These are phyloP conservation scores for Cytospora paraplurivora DNA, from an alignment of 2,329 filamentous ascomycete species.

Conservation along the genomic window DNA sequence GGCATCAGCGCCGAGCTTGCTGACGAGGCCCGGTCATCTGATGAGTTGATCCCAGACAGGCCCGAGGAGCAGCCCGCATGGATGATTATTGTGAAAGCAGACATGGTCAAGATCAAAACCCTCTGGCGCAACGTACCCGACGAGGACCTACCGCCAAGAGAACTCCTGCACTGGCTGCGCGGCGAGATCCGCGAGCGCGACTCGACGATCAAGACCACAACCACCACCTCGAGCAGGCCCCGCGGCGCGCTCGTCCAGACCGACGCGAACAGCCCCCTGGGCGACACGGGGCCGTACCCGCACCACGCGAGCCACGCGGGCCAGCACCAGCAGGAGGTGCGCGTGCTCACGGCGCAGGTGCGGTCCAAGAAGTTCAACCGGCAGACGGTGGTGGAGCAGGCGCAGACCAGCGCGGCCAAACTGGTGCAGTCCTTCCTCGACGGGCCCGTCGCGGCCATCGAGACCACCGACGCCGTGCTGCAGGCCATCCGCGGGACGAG, in stretches of 20 bases:
- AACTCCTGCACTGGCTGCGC: constrained; percentile 79
- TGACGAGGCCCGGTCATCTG: constrained; percentile 73
- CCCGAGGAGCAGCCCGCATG: constrained; percentile 79
- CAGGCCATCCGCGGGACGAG: constrained; percentile 73
- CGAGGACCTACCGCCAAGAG: constrained; percentile 70
- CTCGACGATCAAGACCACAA: constrained; percentile 48
- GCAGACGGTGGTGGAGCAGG: constrained; percentile 81
- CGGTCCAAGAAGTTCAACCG: constrained; percentile 91
- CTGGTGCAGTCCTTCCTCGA: constrained; percentile 72
- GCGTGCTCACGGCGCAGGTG: constrained; percentile 80
- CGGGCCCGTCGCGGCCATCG: constrained; percentile 83
- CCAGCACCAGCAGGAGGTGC: constrained; percentile 68
- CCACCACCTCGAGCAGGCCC: constrained; percentile 30
- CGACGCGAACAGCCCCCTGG: constrained; percentile 13
- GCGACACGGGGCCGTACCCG: constrained; percentile 33
- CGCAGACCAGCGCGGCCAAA: constrained; percentile 59
- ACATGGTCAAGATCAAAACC: constrained; percentile 77
- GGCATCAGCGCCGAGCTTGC: constrained; percentile 89
- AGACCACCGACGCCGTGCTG: constrained; percentile 82
- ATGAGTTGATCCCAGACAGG: constrained; percentile 77
- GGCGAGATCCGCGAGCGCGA: constrained; percentile 81
- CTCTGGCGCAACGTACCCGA: constrained; percentile 75
- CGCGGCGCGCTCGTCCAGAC: constrained; percentile 11
- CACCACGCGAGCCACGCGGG: not conserved
- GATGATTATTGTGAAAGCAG: constrained; percentile 86